Conservation (phyloP, 495 filamentous ascomycete species). For the Penicillium cosmopolitanum region DNA sequence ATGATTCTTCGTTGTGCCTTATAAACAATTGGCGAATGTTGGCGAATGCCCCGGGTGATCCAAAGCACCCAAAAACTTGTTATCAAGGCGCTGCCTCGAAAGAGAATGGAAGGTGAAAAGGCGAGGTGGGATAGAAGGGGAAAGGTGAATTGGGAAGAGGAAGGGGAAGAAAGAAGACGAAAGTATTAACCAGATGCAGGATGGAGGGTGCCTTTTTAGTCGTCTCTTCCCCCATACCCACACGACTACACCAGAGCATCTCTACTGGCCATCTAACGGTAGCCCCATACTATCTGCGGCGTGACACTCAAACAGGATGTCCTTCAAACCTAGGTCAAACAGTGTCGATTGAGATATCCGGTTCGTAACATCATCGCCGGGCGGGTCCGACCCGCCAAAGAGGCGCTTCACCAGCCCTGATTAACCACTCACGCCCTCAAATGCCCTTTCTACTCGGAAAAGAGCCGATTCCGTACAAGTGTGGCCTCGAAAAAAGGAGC, state of each 20-base stretch:
- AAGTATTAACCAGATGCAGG: not conserved
- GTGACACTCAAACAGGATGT: not conserved
- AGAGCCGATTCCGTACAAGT: conserved; percentile 1
- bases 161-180: not conserved
- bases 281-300: not conserved
- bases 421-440: not conserved
- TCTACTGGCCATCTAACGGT: not conserved
- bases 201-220: not conserved
- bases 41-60: not conserved
- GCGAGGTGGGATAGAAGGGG: not conserved
- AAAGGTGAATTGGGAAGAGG: conserved; percentile 2
- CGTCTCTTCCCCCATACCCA: not conserved
- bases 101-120: not conserved
- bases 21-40: conserved; percentile 4
- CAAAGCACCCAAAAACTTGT: not conserved
- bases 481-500: not conserved
- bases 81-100: conserved; percentile 4
- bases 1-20: conserved; percentile 5
- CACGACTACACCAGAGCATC: not conserved
- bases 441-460: not conserved
- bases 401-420: not conserved
- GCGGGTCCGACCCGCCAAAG: conserved; percentile 2
- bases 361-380: conserved; percentile 3
- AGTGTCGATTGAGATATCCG: not conserved
- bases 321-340: not conserved